These are phyloP conservation scores for Aspergillus arachidicola DNA, from an alignment of 2,329 filamentous ascomycete species.

Conservation along the genomic window DNA sequence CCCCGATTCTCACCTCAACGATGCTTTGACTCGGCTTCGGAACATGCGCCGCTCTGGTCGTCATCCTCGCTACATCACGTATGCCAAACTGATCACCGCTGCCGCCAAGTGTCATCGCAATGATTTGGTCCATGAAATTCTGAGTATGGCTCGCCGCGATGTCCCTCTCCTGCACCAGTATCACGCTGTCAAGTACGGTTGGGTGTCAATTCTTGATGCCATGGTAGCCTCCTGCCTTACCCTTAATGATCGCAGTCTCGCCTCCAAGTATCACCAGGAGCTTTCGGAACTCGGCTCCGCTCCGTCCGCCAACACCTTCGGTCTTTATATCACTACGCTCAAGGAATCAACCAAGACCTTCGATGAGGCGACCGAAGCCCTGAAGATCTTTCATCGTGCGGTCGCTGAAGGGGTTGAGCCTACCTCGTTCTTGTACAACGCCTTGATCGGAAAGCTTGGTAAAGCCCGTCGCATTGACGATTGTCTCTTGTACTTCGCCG, in stretches of 20 bases:
- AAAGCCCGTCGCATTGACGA: slow-evolving; percentile 98
- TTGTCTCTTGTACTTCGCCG: slow-evolving; percentile 95
- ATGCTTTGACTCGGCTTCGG: slow-evolving; percentile 80
- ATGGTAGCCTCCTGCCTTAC: slow-evolving; percentile 93
- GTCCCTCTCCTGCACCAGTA: slow-evolving; percentile 84
- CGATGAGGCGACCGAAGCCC: slow-evolving; percentile 93
- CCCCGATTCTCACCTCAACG: slow-evolving; percentile 72
- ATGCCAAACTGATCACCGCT: slow-evolving; percentile 90
- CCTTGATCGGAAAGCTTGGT: slow-evolving; percentile 94
- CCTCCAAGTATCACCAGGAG: slow-evolving; percentile 87
- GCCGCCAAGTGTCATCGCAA: slow-evolving; percentile 84
- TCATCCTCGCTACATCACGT: slow-evolving; percentile 93
- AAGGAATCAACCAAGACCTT: slow-evolving; percentile 98
- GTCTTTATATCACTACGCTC: slow-evolving; percentile 97
- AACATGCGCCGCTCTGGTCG: slow-evolving; percentile 92
- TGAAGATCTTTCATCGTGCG: slow-evolving; percentile 95
- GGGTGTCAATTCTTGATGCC: slow-evolving; percentile 93
- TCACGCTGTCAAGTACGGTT: slow-evolving; percentile 86
- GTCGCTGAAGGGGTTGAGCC: slow-evolving; percentile 93
- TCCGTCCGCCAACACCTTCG: slow-evolving; percentile 95
- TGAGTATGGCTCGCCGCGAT: slow-evolving; percentile 86
- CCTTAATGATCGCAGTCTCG: slow-evolving; percentile 76
- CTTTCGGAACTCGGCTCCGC: slow-evolving; percentile 86
- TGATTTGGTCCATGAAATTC: slow-evolving; percentile 80
- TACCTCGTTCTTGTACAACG: slow-evolving; percentile 97